Evolutionary conservation across 345 rosid species (phyloP).

Genomic region (Euphorbia tirucalli): DNA sequence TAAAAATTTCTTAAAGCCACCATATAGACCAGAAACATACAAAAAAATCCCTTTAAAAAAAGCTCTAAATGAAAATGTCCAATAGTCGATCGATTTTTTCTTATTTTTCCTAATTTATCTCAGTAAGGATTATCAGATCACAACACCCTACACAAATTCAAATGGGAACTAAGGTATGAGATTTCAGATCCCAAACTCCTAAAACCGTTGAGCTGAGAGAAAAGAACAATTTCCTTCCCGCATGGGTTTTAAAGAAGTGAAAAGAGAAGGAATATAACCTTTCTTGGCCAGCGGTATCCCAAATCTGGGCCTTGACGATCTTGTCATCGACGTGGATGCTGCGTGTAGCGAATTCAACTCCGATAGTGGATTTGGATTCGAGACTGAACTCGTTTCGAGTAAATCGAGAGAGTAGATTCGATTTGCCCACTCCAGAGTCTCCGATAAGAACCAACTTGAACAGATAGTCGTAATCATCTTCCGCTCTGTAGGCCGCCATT

Average conservation of each 20-base stretch:
- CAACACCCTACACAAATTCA: background rate
- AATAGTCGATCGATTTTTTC: background rate
- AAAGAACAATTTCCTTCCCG: background rate
- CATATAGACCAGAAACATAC: too few relatives aligned
- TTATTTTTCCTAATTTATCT: background rate
- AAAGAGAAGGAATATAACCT: constrained; percentile 28
- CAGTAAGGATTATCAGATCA: background rate
- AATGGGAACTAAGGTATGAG: background rate
- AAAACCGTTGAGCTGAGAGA: background rate
- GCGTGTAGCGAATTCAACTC: constrained; percentile 83
- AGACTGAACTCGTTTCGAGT: constrained; percentile 76
- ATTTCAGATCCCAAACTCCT: background rate
- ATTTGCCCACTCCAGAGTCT: constrained; percentile 84
- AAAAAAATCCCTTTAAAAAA: background rate
- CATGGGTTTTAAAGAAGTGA: background rate
- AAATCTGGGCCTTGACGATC: constrained; percentile 83
- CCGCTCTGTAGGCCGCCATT: constrained; percentile 72
- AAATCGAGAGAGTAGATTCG: constrained; percentile 70
- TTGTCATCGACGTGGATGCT: constrained; percentile 73
- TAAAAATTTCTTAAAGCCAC: too few relatives aligned
- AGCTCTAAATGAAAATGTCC: background rate
- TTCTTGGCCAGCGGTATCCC: constrained; percentile 90
- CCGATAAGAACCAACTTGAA: constrained; percentile 77
- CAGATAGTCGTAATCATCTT: constrained; percentile 82
- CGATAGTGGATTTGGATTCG: constrained; percentile 83